Percentiles rank a stretch among this genome's conserved stretches.
Evolutionary conservation across 1,284 basidiomycete genomes (phyloP).

Genomic region (Ganoderma meredithae): DNA sequence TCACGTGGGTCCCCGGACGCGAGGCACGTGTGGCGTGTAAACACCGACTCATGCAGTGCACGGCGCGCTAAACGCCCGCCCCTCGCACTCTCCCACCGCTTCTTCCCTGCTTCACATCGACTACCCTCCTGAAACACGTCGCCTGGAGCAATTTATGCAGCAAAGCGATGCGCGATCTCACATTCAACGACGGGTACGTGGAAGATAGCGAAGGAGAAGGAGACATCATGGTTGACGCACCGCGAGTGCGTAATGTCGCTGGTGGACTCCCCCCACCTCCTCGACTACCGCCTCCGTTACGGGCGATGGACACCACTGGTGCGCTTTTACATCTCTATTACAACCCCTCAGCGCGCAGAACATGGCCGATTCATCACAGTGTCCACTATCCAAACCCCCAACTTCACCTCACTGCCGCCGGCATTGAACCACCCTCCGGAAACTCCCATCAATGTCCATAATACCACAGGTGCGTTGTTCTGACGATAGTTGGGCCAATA

Average conservation of each 20-base stretch:
- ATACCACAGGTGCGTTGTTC: constrained; percentile 10
- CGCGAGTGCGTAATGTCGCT: constrained; percentile 9
- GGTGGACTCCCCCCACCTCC: constrained; percentile 18
- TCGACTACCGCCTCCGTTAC: background rate
- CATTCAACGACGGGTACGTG: constrained; percentile 29
- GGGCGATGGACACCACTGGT: constrained; percentile 15
- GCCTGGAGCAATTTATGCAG: background rate
- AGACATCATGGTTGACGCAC: constrained; percentile 19
- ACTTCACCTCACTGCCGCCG: constrained; percentile 22
- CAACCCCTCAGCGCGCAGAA: background rate
- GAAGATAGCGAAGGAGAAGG: constrained; percentile 40
- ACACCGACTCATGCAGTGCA: constrained; percentile 18
- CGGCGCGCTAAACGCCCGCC: constrained; percentile 16
- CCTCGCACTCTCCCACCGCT: constrained; percentile 24
- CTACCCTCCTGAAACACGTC: constrained; percentile 6
- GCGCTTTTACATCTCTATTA: background rate
- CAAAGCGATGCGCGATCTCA: background rate
- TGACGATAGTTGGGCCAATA: no score
- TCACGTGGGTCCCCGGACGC: constrained; percentile 29
- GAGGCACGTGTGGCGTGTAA: constrained; percentile 30
- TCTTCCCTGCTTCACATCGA: background rate
- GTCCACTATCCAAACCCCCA: constrained; percentile 28
- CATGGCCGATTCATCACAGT: constrained; percentile 6
- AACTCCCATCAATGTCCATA: background rate
- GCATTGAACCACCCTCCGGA: background rate